A percentile compares a stretch with the other conserved stretches of the same genome.
Conservation (phyloP, 768 basidiomycete species). For the Amyloporia xantha region DNA sequence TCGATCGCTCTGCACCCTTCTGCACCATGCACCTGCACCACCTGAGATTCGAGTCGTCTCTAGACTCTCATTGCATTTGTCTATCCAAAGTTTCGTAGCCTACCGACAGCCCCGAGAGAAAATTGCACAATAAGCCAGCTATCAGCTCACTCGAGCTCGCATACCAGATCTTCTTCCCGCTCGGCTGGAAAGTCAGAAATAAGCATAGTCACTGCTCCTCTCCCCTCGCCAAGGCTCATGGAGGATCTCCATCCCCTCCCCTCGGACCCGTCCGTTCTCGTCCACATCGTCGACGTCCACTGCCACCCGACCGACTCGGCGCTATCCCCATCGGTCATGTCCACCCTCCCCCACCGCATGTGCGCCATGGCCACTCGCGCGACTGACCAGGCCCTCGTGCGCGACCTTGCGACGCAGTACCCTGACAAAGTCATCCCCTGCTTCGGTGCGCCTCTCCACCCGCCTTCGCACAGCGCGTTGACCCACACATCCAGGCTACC, state of each 20-base stretch:
- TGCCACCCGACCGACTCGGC: conserved; percentile 87
- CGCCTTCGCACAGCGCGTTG: conserved; percentile 2
- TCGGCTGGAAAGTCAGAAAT: too few relatives aligned
- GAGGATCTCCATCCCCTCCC: conserved; percentile 1
- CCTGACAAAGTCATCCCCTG: conserved; percentile 74
- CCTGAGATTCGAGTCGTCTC: too few relatives aligned
- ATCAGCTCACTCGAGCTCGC: too few relatives aligned
- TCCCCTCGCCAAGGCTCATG: background rate
- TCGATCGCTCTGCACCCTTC: too few relatives aligned
- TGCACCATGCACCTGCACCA: too few relatives aligned
- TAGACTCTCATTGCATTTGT: too few relatives aligned
- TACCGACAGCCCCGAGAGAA: too few relatives aligned
- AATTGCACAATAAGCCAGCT: too few relatives aligned
- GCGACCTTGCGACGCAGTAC: conserved; percentile 50
- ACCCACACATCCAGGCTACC: conserved; percentile 52
- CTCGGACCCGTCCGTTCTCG: conserved; percentile 38
- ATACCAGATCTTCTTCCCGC: too few relatives aligned
- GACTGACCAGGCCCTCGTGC: conserved; percentile 68
- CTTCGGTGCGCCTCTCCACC: conserved; percentile 55
- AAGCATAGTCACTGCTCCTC: background rate
- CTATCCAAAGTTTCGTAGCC: too few relatives aligned
- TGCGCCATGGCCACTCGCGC: conserved; percentile 75
- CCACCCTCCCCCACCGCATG: conserved; percentile 54
- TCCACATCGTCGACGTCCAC: conserved; percentile 79
- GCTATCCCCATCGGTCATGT: conserved; percentile 42